phyloP scores from a whole-genome alignment of 192 early-diverging fungal genomes.

The Physocladia obscura region DNA sequence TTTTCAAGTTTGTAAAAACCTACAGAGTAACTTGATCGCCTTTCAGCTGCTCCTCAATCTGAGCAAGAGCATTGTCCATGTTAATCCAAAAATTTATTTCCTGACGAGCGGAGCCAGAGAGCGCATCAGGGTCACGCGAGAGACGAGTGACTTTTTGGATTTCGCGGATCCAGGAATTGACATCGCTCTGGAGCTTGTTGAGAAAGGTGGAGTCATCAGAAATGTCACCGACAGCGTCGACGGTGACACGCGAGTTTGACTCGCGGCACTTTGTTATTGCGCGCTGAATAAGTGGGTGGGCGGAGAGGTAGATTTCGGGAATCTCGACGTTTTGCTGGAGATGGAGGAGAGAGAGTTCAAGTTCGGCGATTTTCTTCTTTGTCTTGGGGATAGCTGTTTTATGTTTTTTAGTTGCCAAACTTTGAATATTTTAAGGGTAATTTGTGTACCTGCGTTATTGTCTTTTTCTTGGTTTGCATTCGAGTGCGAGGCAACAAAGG shows the following conservation, averaged over 20 bases:
- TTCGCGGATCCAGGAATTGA: conserved; percentile 99
- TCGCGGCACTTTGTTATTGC: conserved; percentile 60
- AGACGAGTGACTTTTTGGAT: conserved; percentile 99
- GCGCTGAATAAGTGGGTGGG: conserved; percentile 77
- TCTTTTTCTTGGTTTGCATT: conserved; percentile 56
- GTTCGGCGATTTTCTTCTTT: conserved; percentile 97
- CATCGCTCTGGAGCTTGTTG: conserved; percentile 91
- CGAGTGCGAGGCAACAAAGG: conserved; percentile 76
- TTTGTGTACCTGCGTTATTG: conserved; percentile 71
- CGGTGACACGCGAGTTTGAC: conserved; percentile 62
- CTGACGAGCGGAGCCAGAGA: conserved; percentile 86
- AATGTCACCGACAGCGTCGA: conserved; percentile 69
- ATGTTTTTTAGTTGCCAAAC: background rate
- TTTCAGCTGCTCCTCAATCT: conserved; percentile 93
- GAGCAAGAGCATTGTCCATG: conserved; percentile 90
- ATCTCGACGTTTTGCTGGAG: conserved; percentile 99
- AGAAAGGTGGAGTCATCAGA: conserved; percentile 83
- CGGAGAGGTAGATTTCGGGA: conserved; percentile 83
- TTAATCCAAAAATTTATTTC: conserved; percentile 99
- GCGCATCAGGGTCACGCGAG: conserved; percentile 72
- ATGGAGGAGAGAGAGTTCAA: conserved; percentile 91
- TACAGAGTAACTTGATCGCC: conserved; percentile 78
- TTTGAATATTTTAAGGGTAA: background rate
- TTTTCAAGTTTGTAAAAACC: too few species aligned
- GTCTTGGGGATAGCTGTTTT: conserved; percentile 84